phyloP scores from a whole-genome alignment of 306 rosid species.

The Lithocarpus polystachyus region DNA sequence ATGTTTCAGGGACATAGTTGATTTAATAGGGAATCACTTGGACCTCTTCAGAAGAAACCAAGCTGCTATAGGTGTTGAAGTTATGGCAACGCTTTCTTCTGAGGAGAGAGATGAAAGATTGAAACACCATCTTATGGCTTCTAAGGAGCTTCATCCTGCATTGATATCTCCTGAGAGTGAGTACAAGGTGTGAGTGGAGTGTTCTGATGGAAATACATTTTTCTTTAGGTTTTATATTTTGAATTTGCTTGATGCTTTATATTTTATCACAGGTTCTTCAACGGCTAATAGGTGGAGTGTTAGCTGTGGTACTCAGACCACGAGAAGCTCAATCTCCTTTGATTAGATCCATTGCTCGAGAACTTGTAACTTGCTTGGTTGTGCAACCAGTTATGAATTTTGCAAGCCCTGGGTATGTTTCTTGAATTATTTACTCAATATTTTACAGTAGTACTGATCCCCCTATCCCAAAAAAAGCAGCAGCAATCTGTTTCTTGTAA shows the following conservation, averaged over 20 bases:
- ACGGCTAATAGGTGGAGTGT: conserved; percentile 77
- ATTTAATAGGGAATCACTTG: conserved; percentile 78
- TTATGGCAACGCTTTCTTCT: conserved; percentile 87
- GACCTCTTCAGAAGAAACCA: conserved; percentile 96
- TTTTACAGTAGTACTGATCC: neutral
- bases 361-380: conserved; percentile 84
- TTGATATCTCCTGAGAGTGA: conserved; percentile 95
- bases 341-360: conserved; percentile 80
- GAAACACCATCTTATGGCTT: conserved; percentile 75
- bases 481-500: neutral
- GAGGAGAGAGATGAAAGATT: conserved; percentile 95
- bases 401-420: conserved; percentile 92
- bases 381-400: conserved; percentile 85
- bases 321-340: conserved; percentile 88
- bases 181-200: conserved; percentile 99
- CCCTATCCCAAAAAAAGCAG: neutral
- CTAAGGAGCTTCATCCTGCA: conserved; percentile 98
- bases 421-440: conserved; percentile 21
- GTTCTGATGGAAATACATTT: conserved; percentile 39
- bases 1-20: conserved; percentile 75
- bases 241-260: conserved; percentile 33
- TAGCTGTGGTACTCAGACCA: conserved; percentile 72
- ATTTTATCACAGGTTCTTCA: conserved; percentile 65
- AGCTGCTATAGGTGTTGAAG: conserved; percentile 83
- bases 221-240: conserved; percentile 21